Conservation (phyloP, 2,329 filamentous ascomycete genomes). For the Fusarium sp. region DNA sequence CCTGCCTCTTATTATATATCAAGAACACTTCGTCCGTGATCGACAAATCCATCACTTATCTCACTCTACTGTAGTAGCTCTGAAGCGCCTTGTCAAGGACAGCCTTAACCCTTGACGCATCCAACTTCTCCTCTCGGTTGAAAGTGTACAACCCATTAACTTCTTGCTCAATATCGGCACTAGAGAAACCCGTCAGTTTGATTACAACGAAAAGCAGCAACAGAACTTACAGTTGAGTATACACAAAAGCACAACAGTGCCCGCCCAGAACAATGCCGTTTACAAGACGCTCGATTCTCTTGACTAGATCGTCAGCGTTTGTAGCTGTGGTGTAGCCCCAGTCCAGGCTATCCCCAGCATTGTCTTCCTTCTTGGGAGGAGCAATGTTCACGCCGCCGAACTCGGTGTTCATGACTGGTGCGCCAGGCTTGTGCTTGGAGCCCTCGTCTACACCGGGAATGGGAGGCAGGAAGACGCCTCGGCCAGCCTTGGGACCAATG, state of each 20-base stretch:
- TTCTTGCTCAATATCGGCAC: slow-evolving; percentile 75
- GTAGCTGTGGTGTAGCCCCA: slow-evolving; percentile 78
- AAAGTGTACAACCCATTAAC: slow-evolving; percentile 76
- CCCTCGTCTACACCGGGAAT: slow-evolving; percentile 61
- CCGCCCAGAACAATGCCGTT: slow-evolving; percentile 69
- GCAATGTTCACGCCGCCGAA: slow-evolving; percentile 78
- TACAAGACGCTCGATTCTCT: slow-evolving; percentile 69
- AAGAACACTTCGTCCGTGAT: no score
- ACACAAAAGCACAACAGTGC: slow-evolving; percentile 73
- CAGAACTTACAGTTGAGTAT: slow-evolving; percentile 71
- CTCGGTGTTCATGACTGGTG: slow-evolving; percentile 75
- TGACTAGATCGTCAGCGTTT: slow-evolving; percentile 70
- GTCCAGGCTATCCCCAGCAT: slow-evolving; percentile 61
- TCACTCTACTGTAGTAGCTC: slow-evolving; percentile 58
- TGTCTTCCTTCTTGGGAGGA: slow-evolving; percentile 54
- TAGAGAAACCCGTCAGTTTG: slow-evolving; percentile 40
- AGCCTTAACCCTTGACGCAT: slow-evolving; percentile 67
- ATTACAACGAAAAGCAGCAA: not conserved
- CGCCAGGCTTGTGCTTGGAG: slow-evolving; percentile 64
- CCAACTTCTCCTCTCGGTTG: slow-evolving; percentile 71
- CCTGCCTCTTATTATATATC: not conserved
- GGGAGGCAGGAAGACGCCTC: slow-evolving; percentile 67
- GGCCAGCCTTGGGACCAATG: slow-evolving; percentile 63
- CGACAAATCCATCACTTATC: slow-evolving; percentile 3
- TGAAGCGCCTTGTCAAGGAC: slow-evolving; percentile 68